Evolutionary conservation across 2,329 filamentous ascomycete species (phyloP).

Genomic region (Juglanconis juglandina): DNA sequence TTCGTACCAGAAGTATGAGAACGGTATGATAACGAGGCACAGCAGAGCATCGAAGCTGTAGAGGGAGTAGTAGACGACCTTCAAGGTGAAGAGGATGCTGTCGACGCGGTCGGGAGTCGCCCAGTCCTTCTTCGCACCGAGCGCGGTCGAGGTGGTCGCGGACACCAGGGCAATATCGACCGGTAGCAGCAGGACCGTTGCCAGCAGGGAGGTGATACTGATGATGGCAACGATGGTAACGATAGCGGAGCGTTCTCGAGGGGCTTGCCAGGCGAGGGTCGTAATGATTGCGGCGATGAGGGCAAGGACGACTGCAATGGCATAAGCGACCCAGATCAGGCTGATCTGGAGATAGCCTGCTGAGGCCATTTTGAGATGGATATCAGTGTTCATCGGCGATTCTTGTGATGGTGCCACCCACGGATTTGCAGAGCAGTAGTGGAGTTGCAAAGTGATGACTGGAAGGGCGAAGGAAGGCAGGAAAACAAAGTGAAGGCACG

Average conservation of each 20-base stretch:
- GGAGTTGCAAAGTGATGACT: background rate
- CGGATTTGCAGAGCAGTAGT: background rate
- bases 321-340: constrained; percentile 94
- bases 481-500: no score
- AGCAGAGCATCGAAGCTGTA: constrained; percentile 90
- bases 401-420: background rate
- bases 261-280: constrained; percentile 86
- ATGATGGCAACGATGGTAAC: constrained; percentile 84
- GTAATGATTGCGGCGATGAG: constrained; percentile 77
- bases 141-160: constrained; percentile 71
- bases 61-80: constrained; percentile 85
- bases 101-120: constrained; percentile 78
- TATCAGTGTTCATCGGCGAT: background rate
- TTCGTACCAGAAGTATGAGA: constrained; percentile 97
- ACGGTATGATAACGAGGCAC: constrained; percentile 85
- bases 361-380: constrained; percentile 15
- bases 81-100: constrained; percentile 74
- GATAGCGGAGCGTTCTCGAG: constrained; percentile 76
- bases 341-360: constrained; percentile 74
- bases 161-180: constrained; percentile 95
- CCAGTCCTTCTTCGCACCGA: constrained; percentile 90
- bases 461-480: background rate
- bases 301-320: constrained; percentile 72
- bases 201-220: constrained; percentile 81
- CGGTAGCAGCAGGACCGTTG: constrained; percentile 86